Conservation (phyloP, 2,329 filamentous ascomycete genomes). For the Colletotrichum incanum region DNA sequence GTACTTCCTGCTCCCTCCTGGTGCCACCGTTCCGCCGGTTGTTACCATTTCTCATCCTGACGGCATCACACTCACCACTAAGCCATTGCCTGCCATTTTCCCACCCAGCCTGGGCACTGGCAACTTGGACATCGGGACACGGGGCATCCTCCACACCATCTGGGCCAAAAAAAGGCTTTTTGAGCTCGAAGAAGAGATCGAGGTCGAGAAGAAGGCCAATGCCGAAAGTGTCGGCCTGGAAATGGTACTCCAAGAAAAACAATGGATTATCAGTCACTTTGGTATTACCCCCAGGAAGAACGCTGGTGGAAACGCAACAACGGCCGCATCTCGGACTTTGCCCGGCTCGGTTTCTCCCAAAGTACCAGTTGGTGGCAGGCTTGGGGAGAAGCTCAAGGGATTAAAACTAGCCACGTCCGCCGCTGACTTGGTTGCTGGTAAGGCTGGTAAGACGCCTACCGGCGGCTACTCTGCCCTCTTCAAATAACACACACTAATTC, state of each 20-base stretch:
- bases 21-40: conserved; percentile 78
- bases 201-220: conserved; percentile 79
- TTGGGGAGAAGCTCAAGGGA: conserved; percentile 86
- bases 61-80: conserved; percentile 68
- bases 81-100: conserved; percentile 90
- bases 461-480: not conserved
- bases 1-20: conserved; percentile 86
- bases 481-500: not conserved
- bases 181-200: conserved; percentile 84
- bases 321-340: not conserved
- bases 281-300: conserved; percentile 66
- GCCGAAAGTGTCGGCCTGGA: conserved; percentile 86
- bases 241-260: conserved; percentile 86
- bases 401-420: conserved; percentile 83
- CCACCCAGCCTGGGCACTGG: conserved; percentile 80
- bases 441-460: conserved; percentile 62
- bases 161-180: conserved; percentile 90
- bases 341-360: conserved; percentile 70
- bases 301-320: conserved; percentile 46
- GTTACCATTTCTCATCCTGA: conserved; percentile 73
- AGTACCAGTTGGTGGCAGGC: conserved; percentile 75
- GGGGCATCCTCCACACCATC: conserved; percentile 89
- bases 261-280: conserved; percentile 90
- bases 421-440: conserved; percentile 71
- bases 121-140: conserved; percentile 77